phyloP scores from a whole-genome alignment of 208 protist genomes.

The Leishmania tropica region DNA sequence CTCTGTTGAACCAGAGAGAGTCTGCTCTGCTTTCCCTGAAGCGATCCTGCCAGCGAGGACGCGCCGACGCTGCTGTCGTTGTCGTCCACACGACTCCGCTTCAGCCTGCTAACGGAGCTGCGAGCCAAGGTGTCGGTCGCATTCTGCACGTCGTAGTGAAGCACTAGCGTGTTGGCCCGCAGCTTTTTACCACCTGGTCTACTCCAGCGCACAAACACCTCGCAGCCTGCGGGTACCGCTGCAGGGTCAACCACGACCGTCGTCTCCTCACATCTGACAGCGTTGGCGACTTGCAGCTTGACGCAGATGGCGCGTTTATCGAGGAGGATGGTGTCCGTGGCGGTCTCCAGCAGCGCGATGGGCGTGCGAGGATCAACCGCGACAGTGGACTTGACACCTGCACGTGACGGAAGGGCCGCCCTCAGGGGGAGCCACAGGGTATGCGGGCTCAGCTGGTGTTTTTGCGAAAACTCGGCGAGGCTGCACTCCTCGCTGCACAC shows the following conservation, averaged over 20 bases:
- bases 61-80: constrained; percentile 3
- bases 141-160: constrained; percentile 40
- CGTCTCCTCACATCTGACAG: not conserved
- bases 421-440: constrained; percentile 70
- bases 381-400: constrained; percentile 30
- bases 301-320: constrained; percentile 31
- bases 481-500: constrained; percentile 19
- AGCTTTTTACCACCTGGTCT: constrained; percentile 43
- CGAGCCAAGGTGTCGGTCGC: not conserved
- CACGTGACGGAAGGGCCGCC: constrained; percentile 21
- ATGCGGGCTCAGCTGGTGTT: constrained; percentile 21
- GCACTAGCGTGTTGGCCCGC: constrained; percentile 28
- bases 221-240: constrained; percentile 35
- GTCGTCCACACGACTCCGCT: constrained; percentile 17
- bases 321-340: constrained; percentile 23
- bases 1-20: constrained; percentile 18
- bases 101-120: constrained; percentile 5
- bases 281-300: constrained; percentile 17
- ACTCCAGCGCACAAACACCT: constrained; percentile 64
- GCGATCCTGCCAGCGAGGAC: constrained; percentile 18
- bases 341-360: constrained; percentile 42
- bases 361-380: constrained; percentile 37
- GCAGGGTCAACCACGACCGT: constrained; percentile 27
- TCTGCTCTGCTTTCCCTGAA: constrained; percentile 8
- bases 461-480: constrained; percentile 36